A percentile compares a stretch with the other conserved stretches of the same genome.
Conservation (phyloP, 2,329 filamentous ascomycete species). For the Calonectria multiphialidica region DNA sequence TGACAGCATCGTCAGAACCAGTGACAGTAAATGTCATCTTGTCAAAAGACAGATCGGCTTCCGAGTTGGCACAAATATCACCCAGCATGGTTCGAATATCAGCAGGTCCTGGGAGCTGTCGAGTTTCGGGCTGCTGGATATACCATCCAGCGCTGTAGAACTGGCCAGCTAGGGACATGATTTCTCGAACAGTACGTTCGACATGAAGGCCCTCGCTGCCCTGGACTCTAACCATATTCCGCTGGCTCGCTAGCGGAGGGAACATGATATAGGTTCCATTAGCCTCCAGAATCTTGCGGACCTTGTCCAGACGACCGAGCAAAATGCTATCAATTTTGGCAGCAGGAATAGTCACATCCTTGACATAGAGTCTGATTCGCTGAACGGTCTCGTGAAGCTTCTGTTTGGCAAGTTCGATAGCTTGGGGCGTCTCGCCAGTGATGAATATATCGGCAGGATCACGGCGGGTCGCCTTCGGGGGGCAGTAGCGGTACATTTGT, state of each 20-base stretch:
- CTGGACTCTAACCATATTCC: conserved; percentile 88
- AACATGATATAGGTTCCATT: conserved; percentile 97
- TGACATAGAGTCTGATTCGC: conserved; percentile 86
- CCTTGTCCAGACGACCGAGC: conserved; percentile 91
- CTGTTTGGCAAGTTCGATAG: conserved; percentile 89
- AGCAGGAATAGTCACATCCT: conserved; percentile 89
- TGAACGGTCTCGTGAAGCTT: conserved; percentile 89
- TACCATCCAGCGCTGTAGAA: conserved; percentile 99
- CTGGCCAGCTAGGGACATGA: conserved; percentile 95
- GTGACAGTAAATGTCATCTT: conserved; percentile 94
- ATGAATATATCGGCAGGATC: conserved; percentile 95
- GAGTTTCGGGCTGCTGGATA: conserved; percentile 81
- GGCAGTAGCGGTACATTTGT: conserved; percentile 89
- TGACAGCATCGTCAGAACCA: conserved; percentile 95
- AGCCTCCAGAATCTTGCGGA: conserved; percentile 96
- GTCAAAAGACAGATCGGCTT: conserved; percentile 94
- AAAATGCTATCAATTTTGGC: conserved; percentile 96
- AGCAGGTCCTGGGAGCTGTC: conserved; percentile 70
- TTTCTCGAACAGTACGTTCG: conserved; percentile 92
- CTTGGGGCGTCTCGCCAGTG: conserved; percentile 87
- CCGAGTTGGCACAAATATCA: conserved; percentile 96
- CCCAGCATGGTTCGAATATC: conserved; percentile 93
- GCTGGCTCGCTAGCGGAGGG: conserved; percentile 87
- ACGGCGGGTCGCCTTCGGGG: conserved; percentile 82
- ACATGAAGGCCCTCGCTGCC: conserved; percentile 94